Percentiles rank a stretch among this genome's conserved stretches.
Evolutionary conservation across 2,329 filamentous ascomycete genomes (phyloP).

Genomic region (Fusarium sp.): DNA sequence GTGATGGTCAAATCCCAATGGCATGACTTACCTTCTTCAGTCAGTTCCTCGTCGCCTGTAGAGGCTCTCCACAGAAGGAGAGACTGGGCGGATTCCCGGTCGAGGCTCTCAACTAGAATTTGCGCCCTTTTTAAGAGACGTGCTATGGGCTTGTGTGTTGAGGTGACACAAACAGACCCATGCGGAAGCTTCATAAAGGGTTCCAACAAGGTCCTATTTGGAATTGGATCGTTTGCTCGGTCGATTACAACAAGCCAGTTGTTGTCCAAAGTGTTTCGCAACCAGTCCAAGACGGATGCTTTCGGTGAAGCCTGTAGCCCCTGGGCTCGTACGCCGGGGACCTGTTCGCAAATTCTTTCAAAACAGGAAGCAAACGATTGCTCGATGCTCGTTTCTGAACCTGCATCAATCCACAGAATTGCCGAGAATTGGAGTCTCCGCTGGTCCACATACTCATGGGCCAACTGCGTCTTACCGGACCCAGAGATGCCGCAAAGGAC

Average conservation of each 20-base stretch:
- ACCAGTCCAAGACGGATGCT: background rate
- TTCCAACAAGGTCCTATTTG: background rate
- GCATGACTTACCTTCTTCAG: background rate
- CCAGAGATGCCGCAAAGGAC: background rate
- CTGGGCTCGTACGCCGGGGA: background rate
- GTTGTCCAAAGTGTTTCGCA: background rate
- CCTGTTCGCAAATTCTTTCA: background rate
- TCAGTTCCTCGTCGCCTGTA: fast-evolving
- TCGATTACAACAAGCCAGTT: background rate
- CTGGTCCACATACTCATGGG: background rate
- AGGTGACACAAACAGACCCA: background rate
- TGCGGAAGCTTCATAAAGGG: background rate
- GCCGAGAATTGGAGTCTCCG: background rate
- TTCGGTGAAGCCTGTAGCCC: background rate
- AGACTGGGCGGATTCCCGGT: background rate
- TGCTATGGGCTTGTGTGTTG: background rate
- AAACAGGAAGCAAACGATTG: background rate
- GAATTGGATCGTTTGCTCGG: background rate
- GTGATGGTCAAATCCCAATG: background rate
- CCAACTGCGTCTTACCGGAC: background rate
- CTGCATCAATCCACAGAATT: background rate
- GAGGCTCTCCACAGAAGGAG: background rate
- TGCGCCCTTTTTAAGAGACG: fast-evolving
- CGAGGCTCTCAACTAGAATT: background rate
- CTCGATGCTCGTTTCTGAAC: background rate